Conservation (phyloP, 371 early-diverging fungal genomes). For the Mortierella sp. region DNA sequence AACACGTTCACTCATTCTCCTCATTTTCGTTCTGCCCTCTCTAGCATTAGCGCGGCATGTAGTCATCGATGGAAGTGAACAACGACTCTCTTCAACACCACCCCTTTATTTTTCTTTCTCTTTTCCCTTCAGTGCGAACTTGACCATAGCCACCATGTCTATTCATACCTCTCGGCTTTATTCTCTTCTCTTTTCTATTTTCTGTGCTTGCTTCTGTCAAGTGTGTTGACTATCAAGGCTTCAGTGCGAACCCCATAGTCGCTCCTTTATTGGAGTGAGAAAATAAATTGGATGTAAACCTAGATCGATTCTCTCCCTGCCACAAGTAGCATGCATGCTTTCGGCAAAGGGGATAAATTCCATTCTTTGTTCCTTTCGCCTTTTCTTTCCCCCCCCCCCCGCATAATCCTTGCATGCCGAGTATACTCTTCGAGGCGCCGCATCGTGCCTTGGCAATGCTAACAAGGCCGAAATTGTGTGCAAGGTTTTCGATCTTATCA, state of each 20-base stretch:
- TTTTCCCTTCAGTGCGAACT: constrained; percentile 10
- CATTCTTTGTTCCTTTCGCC: background rate
- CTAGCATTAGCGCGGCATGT: background rate
- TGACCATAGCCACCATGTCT: background rate
- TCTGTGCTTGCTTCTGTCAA: background rate
- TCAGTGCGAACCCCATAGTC: constrained; percentile 29
- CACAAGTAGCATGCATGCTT: too few relatives aligned
- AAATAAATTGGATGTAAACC: too few relatives aligned
- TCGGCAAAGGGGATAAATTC: too few relatives aligned
- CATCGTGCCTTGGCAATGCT: background rate
- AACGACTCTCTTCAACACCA: background rate
- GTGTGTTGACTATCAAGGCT: constrained; percentile 16
- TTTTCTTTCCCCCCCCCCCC: background rate
- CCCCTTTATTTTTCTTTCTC: background rate
- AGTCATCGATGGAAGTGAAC: too few relatives aligned
- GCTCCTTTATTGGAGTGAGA: too few relatives aligned
- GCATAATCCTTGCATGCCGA: background rate
- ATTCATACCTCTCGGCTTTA: background rate
- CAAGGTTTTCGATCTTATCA: background rate
- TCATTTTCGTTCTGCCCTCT: too few relatives aligned
- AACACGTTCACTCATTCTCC: background rate
- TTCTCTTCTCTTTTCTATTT: background rate
- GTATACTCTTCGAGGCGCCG: background rate
- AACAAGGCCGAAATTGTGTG: background rate
- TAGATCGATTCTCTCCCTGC: too few relatives aligned